Evolutionary conservation across 805 yeast genomes (phyloP).

Genomic region (Kluyveromyces starmeri): DNA sequence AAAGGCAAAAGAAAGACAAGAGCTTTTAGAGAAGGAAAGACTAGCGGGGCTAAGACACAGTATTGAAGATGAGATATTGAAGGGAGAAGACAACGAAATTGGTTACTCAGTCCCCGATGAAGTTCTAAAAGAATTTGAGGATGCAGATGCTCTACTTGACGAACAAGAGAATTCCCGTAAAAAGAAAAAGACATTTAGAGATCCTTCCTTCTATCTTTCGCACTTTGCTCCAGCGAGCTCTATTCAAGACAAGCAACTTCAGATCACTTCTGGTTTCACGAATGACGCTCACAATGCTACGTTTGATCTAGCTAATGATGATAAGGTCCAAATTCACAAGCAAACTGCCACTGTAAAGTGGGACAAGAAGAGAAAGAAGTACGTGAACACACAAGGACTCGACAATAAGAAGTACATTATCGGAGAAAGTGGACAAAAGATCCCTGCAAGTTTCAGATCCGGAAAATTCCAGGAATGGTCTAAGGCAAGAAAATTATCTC

Average conservation of each 20-base stretch:
- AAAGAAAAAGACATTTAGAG: conserved; percentile 50
- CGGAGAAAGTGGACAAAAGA: conserved; percentile 87
- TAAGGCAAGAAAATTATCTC: conserved; percentile 49
- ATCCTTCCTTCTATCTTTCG: conserved; percentile 71
- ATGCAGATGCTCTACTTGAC: conserved; percentile 31
- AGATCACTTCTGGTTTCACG: conserved; percentile 52
- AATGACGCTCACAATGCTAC: conserved; percentile 80
- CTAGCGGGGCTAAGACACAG: conserved; percentile 64
- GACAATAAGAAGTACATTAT: conserved; percentile 76
- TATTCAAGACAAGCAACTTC: conserved; percentile 74
- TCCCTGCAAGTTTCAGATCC: conserved; percentile 85
- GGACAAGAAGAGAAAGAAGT: conserved; percentile 91
- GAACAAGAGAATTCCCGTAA: conserved; percentile 20
- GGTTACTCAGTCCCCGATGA: conserved; percentile 40
- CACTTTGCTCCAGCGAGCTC: conserved; percentile 80
- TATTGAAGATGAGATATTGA: conserved; percentile 64
- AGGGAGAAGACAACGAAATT: conserved; percentile 39
- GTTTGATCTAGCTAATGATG: conserved; percentile 77
- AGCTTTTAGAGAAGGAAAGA: conserved; percentile 62
- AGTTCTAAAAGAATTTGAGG: conserved; percentile 33
- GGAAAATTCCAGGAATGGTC: conserved; percentile 95
- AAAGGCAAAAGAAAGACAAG: conserved; percentile 62
- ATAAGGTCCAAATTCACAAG: conserved; percentile 54
- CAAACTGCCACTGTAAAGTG: conserved; percentile 68
- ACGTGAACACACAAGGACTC: conserved; percentile 67